Base-by-base conservation (phyloP, 1,284 basidiomycete genomes). In the Cutaneotrichosporon sp. region DNA sequence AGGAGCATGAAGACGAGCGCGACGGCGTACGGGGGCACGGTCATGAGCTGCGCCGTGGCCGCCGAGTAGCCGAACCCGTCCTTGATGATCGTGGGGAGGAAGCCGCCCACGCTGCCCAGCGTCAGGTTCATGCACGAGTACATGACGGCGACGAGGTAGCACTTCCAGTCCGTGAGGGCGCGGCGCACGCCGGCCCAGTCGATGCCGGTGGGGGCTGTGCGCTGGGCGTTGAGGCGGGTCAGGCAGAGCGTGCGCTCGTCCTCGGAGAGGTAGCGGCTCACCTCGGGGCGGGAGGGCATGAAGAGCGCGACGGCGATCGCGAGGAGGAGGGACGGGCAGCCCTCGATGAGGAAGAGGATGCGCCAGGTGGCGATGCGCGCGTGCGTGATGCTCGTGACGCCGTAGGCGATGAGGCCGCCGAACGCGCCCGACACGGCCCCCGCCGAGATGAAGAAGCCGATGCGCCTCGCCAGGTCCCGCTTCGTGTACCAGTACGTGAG, bases 11-110 rank as follows among this genome's bases (percentile, higher is more conserved):
- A 82, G 4, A 87, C 79, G 5, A 89, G 84, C 0, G 89, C 86
- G 13, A 87, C 85, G 3, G 86, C 89, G 69, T 92, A 92, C 18
- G 91, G 90, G 3, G 91, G 91, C 8, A 93, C 90, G 0, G 91
- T 84, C 76, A 83, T 82, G n/a, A 87, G 79, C 70, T 87, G 85
- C 1, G 84, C 83, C 33, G 74, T 65, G 10, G 84, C 79, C 36
- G 77, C 75, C 27, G 74, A 76, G 71, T 83, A 83, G 3, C 84
- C 57, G 24, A 58, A 62, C 13, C 68, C 74, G 27, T 24, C 24
- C 63, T 83, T 84, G 64, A 92, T 86, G 69, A 92, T 91, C 0
- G 91, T 93, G 0, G 91, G 91, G 25, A 93, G 80, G 80, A 93
- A 94, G 0, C 90, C 92, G 2, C 87, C 87, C 49, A 90, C 87